Percentiles rank a stretch among this genome's conserved stretches.
These are phyloP conservation scores for Boletus smithii DNA, from an alignment of 1,284 basidiomycete species.

Conservation along the genomic window DNA sequence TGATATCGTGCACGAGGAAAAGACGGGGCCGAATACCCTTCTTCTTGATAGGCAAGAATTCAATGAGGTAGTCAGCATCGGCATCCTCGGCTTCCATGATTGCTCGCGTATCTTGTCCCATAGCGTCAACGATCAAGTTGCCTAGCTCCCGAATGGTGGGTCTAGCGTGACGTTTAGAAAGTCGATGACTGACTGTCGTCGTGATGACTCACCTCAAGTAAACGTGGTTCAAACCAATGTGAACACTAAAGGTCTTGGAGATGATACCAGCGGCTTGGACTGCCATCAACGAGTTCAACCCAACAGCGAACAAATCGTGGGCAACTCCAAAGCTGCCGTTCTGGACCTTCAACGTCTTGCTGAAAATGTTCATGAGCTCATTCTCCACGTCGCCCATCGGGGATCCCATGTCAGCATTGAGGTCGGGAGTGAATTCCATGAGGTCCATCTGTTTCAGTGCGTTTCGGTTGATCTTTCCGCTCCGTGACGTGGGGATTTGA, in stretches of 20 bases:
- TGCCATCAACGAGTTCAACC: slow-evolving; percentile 32
- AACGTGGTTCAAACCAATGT: slow-evolving; percentile 30
- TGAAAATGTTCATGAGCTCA: slow-evolving; percentile 27
- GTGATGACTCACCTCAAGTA: slow-evolving; percentile 25
- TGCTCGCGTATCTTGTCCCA: slow-evolving; percentile 26
- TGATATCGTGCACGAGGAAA: slow-evolving; percentile 32
- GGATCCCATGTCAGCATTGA: slow-evolving; percentile 24
- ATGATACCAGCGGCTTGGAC: slow-evolving; percentile 31
- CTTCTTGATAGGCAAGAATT: slow-evolving; percentile 32
- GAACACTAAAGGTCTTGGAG: slow-evolving; percentile 31
- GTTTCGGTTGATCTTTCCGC: slow-evolving; percentile 30
- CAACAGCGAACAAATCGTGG: slow-evolving; percentile 30
- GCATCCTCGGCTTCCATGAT: slow-evolving; percentile 31
- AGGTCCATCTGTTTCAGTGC: slow-evolving; percentile 30
- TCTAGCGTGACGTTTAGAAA: slow-evolving; percentile 9
- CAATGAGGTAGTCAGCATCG: slow-evolving; percentile 26
- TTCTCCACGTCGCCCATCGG: slow-evolving; percentile 27
- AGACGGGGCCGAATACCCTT: slow-evolving; percentile 28
- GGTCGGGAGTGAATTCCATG: slow-evolving; percentile 19
- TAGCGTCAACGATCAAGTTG: slow-evolving; percentile 27
- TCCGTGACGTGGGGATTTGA: slow-evolving; percentile 23
- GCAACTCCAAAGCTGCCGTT: slow-evolving; percentile 25
- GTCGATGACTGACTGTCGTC: background rate
- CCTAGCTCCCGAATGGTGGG: slow-evolving; percentile 27
- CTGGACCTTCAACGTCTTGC: slow-evolving; percentile 21